These are phyloP conservation scores for Rheum nobile DNA, from an alignment of 148 eudicot genomes.

Conservation along the genomic window DNA sequence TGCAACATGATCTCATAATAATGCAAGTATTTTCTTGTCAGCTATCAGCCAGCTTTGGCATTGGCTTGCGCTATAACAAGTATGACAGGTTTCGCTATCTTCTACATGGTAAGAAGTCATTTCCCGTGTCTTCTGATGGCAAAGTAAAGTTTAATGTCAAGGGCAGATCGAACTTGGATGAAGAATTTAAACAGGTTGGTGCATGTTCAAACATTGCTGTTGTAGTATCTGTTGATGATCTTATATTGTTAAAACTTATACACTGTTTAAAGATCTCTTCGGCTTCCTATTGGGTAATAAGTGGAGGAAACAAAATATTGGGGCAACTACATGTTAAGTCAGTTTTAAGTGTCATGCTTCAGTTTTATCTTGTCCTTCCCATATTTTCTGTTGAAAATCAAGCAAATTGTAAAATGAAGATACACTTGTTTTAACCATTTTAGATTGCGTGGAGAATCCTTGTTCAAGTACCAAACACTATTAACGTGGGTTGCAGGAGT, in stretches of 20 bases:
- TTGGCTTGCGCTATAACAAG: conserved; percentile 55
- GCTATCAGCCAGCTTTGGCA: conserved; percentile 53
- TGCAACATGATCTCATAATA: not conserved
- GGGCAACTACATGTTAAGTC: not conserved
- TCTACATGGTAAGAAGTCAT: conserved; percentile 59
- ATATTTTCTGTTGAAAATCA: not conserved
- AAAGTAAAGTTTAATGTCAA: conserved; percentile 47
- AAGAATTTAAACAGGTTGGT: conserved; percentile 62
- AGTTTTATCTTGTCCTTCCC: not conserved
- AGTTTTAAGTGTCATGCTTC: not conserved
- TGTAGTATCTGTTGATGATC: not conserved
- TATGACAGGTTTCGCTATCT: conserved; percentile 42
- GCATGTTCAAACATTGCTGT: not conserved
- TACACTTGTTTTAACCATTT: not conserved
- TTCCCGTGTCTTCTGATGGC: conserved; percentile 55
- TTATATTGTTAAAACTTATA: not conserved
- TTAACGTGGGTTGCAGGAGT: not conserved
- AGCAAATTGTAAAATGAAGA: not conserved
- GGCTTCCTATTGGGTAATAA: not conserved
- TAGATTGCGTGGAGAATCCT: not conserved
- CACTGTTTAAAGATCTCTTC: not conserved
- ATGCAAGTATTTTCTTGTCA: conserved; percentile 18
- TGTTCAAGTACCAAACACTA: not conserved
- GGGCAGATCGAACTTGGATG: conserved; percentile 54
- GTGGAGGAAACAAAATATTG: not conserved